Evolutionary conservation across 208 protist species (phyloP).

Genomic region (Acanthamoeba lenticulata): DNA sequence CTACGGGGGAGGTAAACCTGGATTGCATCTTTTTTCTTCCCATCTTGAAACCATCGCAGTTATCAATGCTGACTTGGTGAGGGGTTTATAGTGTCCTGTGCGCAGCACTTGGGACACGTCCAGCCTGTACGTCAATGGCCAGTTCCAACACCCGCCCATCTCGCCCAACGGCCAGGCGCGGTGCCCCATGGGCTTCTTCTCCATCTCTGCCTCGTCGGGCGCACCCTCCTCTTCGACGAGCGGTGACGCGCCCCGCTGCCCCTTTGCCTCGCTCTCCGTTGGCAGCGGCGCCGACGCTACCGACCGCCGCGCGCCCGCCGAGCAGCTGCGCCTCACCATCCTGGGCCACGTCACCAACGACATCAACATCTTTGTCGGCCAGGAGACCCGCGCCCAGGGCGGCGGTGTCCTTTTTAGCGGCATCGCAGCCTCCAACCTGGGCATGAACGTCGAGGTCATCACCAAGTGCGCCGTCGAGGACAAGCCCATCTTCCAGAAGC

Average conservation of each 20-base stretch:
- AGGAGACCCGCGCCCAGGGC: slow-evolving; percentile 19
- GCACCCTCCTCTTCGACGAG: background rate
- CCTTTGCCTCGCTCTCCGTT: background rate
- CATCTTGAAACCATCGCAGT: background rate
- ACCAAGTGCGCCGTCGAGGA: slow-evolving; percentile 55
- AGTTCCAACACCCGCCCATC: slow-evolving; percentile 40
- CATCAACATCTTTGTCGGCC: slow-evolving; percentile 53
- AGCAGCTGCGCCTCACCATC: slow-evolving; percentile 28
- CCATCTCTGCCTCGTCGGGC: slow-evolving; percentile 5
- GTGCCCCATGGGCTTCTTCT: slow-evolving; percentile 26
- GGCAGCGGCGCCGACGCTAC: background rate
- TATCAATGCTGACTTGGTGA: background rate
- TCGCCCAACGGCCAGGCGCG: background rate
- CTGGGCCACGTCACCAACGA: slow-evolving; percentile 54
- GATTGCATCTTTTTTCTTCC: background rate
- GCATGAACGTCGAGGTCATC: slow-evolving; percentile 60
- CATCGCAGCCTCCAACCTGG: slow-evolving; percentile 44
- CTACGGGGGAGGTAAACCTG: background rate
- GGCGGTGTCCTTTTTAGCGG: slow-evolving; percentile 46
- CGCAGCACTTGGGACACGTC: slow-evolving; percentile 23
- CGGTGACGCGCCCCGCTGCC: background rate
- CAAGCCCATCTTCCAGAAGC: background rate
- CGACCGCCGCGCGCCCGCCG: background rate
- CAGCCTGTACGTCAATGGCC: background rate
- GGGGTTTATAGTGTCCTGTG: background rate